Conservation (phyloP, 139 green algal genomes). For the Chlorokybus atmophyticus region DNA sequence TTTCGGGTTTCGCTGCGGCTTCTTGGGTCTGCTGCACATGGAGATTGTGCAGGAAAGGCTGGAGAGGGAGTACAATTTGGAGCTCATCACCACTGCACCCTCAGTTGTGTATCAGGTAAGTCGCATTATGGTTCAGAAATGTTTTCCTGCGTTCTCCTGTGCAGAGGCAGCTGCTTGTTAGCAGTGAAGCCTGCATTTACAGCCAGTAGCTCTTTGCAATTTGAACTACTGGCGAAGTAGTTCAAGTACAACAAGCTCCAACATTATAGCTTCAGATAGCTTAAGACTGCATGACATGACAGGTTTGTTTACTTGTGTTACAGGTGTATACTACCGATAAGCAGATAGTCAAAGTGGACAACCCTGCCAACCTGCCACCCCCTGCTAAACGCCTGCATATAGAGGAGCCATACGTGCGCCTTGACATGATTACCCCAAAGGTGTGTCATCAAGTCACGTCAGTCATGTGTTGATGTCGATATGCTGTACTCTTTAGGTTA, state of each 20-base stretch:
- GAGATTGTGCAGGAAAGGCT: conserved; percentile 95
- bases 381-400: conserved; percentile 49
- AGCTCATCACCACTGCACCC: conserved; percentile 92
- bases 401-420: conserved; percentile 76
- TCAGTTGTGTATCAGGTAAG: conserved; percentile 75
- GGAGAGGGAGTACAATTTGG: conserved; percentile 91
- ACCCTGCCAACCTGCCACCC: conserved; percentile 72
- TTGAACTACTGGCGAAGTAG: too few relatives aligned
- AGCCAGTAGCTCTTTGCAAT: too few relatives aligned
- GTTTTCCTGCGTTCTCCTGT: background rate
- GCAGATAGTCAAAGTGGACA: conserved; percentile 31
- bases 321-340: too few relatives aligned
- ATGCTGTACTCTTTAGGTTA: too few relatives aligned
- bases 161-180: too few relatives aligned
- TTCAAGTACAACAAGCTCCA: too few relatives aligned
- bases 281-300: too few relatives aligned
- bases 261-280: too few relatives aligned
- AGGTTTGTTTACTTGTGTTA: too few relatives aligned
- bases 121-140: background rate
- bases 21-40: conserved; percentile 97
- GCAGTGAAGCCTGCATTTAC: too few relatives aligned
- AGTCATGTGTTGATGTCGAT: too few relatives aligned
- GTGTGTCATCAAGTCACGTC: too few relatives aligned
- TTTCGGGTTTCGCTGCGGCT: conserved; percentile 96
- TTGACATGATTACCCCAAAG: conserved; percentile 26